Base-by-base conservation (phyloP, 2,329 filamentous ascomycete genomes). In the Nothophoma quercina region DNA sequence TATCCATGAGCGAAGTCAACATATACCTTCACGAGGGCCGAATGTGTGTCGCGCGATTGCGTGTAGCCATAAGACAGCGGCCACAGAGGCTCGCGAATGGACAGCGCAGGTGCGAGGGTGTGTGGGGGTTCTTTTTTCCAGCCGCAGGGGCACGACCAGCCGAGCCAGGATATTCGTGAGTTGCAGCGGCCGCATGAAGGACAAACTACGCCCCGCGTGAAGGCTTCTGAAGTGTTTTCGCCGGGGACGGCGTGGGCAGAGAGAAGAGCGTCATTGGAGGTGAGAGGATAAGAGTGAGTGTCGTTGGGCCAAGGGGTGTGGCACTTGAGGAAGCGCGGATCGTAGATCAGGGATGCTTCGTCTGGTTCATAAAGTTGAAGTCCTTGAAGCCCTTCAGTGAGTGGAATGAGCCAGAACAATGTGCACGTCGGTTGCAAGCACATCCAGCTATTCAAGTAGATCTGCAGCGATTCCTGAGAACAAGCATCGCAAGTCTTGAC, bases 121-220 rank as follows among this genome's bases (percentile, higher is more conserved):
- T 71, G 69, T 4, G 59, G 65, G 59, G 77, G 56, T 1, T 58
- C 55, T 29, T 80, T 72, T 9, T 63, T 66, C 40, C 81, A 88
- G 2, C 65, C 68, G 60, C 86, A 90, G 1, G 60, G 76, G 54
- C 88, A 92, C 21, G 75, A 70, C 87, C 87, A 90, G 1, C 80
- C 78, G 5, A 72, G 73, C 86, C 88, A 92, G 19, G 79, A 71
- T 12, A 81, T 76, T 1, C 88, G 80, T 2, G 84, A 79, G 33
- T 80, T 85, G 61, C 88, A 90, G 32, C 83, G 80, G 0, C 78
- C 75, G 58, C 89, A 92, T 1, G 73, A 53, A 0, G 84, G 85
- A 60, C 89, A 93, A 2, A 88, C 83, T 38, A 91, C 83, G 0
- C 88, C 89, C 42, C 78, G 77, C 63, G 84, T 87, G 49, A 82